Base-by-base conservation (phyloP, 257 asterid genomes). In the Scutellaria barbata region DNA sequence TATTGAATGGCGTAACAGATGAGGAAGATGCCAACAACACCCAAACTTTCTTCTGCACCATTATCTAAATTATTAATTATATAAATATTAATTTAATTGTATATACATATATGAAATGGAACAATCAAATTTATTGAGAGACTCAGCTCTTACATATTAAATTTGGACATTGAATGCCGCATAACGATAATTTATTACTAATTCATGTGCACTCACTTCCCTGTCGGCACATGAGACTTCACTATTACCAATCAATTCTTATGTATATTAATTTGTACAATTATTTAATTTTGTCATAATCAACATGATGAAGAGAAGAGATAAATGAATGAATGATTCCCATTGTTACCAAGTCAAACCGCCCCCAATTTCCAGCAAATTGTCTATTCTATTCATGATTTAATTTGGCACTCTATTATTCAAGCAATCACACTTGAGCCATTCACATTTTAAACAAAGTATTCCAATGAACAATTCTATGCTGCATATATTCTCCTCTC, bases 151-250 rank as follows among this genome's bases (percentile, higher is more conserved):
- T 39, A 11, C 50, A 46, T 48, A 72, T 46, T 48, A 54, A 61
- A 68, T 12, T 66, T 16, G 35, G 54, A 55, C 46, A 70, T 59
- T 74, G 14, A 77, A 69, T 73, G 75, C 58, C 14, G 18, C 53
- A 37, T 68, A 6, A 43, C 53, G 30, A 74, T 71, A 50, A 58
- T 73, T 55, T 65, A 60, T 56, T 66, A 33, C 53, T 59, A 70
- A 69, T 52, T 76, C 82, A 76, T 76, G 86, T 76, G 82, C 82
- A 25, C 59, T 66, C 33, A 71, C 72, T 74, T 8, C 53, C 76
- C 77, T 60, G 82, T 79, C 76, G 84, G 72, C 84, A 70, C 77
- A 72, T 69, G 74, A 58, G 35, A 60, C 58, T 74, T 59, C 68
- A 55, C 55, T 48, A 64, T 75, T 59, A 73, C 39, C 68, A 65